Conservation (phyloP, 768 basidiomycete species). For the Leccinum pellstonianum region DNA sequence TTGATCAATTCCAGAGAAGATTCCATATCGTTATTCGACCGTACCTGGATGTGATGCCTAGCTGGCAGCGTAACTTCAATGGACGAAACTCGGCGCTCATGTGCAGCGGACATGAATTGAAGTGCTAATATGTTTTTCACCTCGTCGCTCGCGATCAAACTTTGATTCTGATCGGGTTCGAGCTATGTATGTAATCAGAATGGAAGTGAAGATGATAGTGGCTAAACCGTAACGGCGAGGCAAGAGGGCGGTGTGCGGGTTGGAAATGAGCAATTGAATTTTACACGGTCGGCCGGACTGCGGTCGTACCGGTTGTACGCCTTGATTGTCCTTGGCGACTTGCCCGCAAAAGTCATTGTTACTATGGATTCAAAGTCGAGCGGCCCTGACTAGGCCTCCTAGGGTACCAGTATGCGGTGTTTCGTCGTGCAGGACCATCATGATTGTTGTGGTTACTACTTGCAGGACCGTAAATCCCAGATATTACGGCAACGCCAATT, state of each 20-base stretch:
- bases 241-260: not conserved
- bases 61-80: not conserved
- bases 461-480: not conserved
- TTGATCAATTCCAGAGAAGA: not conserved
- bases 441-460: not conserved
- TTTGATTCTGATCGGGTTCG: constrained; percentile 1
- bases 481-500: not conserved
- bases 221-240: not conserved
- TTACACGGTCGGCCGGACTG: not conserved
- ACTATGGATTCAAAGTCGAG: not conserved
- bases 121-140: not conserved
- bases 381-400: not conserved
- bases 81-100: not conserved
- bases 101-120: not conserved
- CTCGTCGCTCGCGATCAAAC: not conserved
- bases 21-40: constrained; percentile 2
- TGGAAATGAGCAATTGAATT: not conserved
- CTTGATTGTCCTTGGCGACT: not conserved
- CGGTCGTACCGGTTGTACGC: not conserved
- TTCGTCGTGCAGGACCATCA: not conserved
- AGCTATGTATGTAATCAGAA: not conserved
- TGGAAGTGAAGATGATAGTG: not conserved
- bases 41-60: not conserved
- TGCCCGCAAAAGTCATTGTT: not conserved
- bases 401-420: not conserved